Conservation (phyloP, 2,329 filamentous ascomycete genomes). For the Sodiomyces alkalinus region DNA sequence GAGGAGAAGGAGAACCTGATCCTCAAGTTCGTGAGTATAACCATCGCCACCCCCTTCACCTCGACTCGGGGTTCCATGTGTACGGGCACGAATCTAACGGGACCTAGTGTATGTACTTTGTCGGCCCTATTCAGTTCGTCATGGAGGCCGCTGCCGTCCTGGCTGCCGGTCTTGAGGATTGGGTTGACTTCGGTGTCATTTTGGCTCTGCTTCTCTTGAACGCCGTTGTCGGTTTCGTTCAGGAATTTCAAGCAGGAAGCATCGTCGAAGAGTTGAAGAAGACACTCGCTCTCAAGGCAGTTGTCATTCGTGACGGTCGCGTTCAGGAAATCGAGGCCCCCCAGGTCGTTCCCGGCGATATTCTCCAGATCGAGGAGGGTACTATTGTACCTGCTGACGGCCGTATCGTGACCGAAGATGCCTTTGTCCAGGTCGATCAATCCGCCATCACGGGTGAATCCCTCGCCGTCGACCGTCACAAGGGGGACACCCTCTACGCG, state of each 20-base stretch:
- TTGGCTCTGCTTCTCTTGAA: conserved; percentile 72
- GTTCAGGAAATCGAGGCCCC: conserved; percentile 68
- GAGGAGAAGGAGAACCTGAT: conserved; percentile 78
- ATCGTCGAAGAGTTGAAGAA: conserved; percentile 88
- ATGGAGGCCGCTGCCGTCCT: conserved; percentile 79
- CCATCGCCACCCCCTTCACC: not conserved
- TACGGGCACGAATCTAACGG: not conserved
- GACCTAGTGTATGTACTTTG: conserved; percentile 47
- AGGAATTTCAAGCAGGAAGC: conserved; percentile 79
- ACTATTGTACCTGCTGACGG: conserved; percentile 86
- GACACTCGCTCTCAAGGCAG: conserved; percentile 74
- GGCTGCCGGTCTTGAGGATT: conserved; percentile 71
- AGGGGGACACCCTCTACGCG: conserved; percentile 65
- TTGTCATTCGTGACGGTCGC: conserved; percentile 67
- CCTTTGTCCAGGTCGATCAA: conserved; percentile 82
- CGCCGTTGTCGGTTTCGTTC: conserved; percentile 71
- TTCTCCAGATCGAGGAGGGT: conserved; percentile 80
- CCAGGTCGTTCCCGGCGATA: conserved; percentile 79
- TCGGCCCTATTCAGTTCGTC: conserved; percentile 84
- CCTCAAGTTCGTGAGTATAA: conserved; percentile 53
- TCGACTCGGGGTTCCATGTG: too few species aligned
- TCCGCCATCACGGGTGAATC: conserved; percentile 87
- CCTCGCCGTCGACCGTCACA: conserved; percentile 78
- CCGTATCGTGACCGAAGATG: conserved; percentile 67
- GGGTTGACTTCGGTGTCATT: conserved; percentile 90